A percentile compares a stretch with the other conserved stretches of the same genome.
These are phyloP conservation scores for Xylaria longipes DNA, from an alignment of 495 filamentous ascomycete species.

Conservation along the genomic window DNA sequence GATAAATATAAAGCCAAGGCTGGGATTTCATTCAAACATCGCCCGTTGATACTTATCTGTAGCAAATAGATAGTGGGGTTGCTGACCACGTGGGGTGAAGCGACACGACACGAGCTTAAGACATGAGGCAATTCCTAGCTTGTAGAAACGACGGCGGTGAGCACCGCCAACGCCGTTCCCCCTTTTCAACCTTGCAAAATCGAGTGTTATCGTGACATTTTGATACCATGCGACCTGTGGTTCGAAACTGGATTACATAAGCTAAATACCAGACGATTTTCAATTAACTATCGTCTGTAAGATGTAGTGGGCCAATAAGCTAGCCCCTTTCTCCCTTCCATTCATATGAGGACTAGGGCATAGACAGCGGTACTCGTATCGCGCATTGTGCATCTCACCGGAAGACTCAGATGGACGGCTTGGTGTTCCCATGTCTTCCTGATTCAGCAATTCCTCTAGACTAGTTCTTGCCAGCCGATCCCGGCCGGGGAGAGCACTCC, in stretches of 20 bases:
- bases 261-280: neutral
- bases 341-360: too few species aligned
- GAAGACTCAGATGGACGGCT: neutral
- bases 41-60: neutral
- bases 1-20: neutral
- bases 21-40: neutral
- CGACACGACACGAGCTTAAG: constrained; percentile 4
- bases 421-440: neutral
- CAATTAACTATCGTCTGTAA: neutral
- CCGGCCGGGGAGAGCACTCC: neutral
- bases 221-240: neutral
- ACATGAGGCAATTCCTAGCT: constrained; percentile 3
- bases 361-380: neutral
- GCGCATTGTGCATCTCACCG: neutral
- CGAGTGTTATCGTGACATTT: neutral
- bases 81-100: constrained; percentile 19
- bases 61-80: constrained; percentile 19
- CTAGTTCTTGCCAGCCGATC: neutral
- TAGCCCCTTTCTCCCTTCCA: too few species aligned
- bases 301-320: neutral
- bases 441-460: neutral
- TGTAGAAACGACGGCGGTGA: constrained; percentile 9
- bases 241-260: neutral
- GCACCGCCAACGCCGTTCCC: neutral
- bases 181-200: constrained; percentile 8